A percentile compares a stretch with the other conserved stretches of the same genome.
Evolutionary conservation across 768 basidiomycete genomes (phyloP).

Genomic region (Amanita rimosa): DNA sequence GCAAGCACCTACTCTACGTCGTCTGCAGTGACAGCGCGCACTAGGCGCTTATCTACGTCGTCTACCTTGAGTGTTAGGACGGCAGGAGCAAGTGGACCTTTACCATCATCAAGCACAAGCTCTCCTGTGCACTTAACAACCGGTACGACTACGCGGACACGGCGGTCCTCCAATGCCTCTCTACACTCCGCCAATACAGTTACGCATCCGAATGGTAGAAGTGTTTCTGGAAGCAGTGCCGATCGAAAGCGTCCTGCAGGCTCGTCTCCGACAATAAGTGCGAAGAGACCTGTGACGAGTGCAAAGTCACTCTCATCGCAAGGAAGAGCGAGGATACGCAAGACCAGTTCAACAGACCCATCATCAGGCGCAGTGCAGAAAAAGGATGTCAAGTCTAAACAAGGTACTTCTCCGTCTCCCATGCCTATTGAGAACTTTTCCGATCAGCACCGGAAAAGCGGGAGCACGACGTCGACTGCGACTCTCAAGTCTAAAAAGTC

Average conservation of each 20-base stretch:
- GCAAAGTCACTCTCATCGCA: background rate
- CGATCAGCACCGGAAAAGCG: slow-evolving; percentile 33
- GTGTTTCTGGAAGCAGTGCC: background rate
- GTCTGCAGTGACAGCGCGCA: slow-evolving; percentile 2
- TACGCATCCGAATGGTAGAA: background rate
- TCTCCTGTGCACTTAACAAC: slow-evolving; percentile 1
- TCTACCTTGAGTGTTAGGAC: background rate
- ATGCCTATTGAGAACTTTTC: background rate
- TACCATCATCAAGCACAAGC: background rate
- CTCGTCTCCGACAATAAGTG: background rate
- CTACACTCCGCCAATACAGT: background rate
- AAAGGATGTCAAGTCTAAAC: slow-evolving; percentile 1
- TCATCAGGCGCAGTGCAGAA: background rate
- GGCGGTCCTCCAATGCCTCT: slow-evolving; percentile 1
- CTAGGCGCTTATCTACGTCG: slow-evolving; percentile 1
- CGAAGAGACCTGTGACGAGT: background rate
- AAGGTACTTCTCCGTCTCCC: background rate
- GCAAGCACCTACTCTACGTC: slow-evolving; percentile 4
- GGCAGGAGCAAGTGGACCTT: background rate
- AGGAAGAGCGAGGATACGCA: background rate
- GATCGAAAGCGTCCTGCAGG: slow-evolving; percentile 1
- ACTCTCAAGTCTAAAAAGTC: slow-evolving; percentile 32
- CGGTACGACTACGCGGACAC: background rate
- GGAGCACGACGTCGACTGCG: slow-evolving; percentile 30
- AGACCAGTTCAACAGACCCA: background rate